Evolutionary conservation across 768 basidiomycete genomes (phyloP).

Genomic region (Phlebiopsis flavidoalba): DNA sequence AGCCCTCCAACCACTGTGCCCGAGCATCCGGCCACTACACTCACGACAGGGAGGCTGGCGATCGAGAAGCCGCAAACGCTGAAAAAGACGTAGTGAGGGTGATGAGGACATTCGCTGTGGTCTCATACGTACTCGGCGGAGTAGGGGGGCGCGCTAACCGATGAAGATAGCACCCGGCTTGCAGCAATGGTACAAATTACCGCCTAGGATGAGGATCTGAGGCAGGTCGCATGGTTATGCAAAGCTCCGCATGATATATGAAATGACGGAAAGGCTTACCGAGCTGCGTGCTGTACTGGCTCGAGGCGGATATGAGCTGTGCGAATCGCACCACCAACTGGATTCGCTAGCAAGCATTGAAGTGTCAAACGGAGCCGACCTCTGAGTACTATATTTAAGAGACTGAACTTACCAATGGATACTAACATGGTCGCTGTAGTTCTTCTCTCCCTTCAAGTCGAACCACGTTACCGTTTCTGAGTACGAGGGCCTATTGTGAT

Average conservation of each 20-base stretch:
- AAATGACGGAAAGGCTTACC: constrained; percentile 32
- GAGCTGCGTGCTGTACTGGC: constrained; percentile 28
- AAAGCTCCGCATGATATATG: neutral
- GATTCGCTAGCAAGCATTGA: constrained; percentile 9
- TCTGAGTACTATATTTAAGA: neutral
- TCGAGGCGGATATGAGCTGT: constrained; percentile 6
- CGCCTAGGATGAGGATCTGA: constrained; percentile 65
- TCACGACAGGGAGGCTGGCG: constrained; percentile 43
- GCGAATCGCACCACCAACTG: constrained; percentile 14
- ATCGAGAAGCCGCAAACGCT: constrained; percentile 66
- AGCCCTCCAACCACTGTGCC: too few species aligned
- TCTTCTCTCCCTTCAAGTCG: constrained; percentile 62
- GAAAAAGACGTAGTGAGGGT: neutral
- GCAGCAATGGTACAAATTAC: constrained; percentile 63
- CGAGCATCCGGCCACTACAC: too few species aligned
- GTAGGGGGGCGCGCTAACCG: constrained; percentile 56
- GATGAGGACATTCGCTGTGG: neutral
- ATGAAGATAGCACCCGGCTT: constrained; percentile 63
- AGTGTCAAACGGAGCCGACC: neutral
- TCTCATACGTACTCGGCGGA: constrained; percentile 57
- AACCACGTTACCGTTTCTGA: constrained; percentile 84
- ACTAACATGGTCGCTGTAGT: constrained; percentile 71
- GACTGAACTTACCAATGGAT: constrained; percentile 34
- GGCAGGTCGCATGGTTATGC: neutral
- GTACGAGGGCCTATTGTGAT: constrained; percentile 77